Conservation (phyloP, 1,284 basidiomycete genomes). For the Vanrija pseudolonga region DNA sequence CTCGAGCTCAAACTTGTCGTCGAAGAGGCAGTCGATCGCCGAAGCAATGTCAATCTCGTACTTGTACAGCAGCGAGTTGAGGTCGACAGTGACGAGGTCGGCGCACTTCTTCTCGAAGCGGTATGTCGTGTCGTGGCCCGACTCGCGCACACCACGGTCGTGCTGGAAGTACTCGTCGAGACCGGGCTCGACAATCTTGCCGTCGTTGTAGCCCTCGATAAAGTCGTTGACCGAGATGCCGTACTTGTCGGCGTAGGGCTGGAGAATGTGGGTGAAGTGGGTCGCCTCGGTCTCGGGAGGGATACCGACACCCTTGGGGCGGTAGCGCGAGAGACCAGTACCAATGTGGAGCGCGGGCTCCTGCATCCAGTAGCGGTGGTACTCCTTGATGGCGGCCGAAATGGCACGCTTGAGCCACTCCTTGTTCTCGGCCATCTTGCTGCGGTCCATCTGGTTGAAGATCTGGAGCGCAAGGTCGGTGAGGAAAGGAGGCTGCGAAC, state of each 20-base stretch:
- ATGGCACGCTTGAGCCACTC: slow-evolving; percentile 92
- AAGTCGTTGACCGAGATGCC: slow-evolving; percentile 96
- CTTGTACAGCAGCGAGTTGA: slow-evolving; percentile 81
- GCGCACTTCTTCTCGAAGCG: slow-evolving; percentile 90
- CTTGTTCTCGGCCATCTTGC: slow-evolving; percentile 75
- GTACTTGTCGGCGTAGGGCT: slow-evolving; percentile 89
- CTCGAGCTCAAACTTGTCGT: slow-evolving; percentile 82
- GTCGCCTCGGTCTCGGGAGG: slow-evolving; percentile 97
- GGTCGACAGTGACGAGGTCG: slow-evolving; percentile 91
- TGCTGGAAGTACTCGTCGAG: slow-evolving; percentile 98
- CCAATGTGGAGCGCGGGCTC: slow-evolving; percentile 88
- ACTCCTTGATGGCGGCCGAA: slow-evolving; percentile 95
- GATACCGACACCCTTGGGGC: slow-evolving; percentile 91
- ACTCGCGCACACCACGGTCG: slow-evolving; percentile 89
- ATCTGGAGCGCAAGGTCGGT: slow-evolving; percentile 98
- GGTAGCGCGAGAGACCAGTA: slow-evolving; percentile 87
- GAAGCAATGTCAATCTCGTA: slow-evolving; percentile 92
- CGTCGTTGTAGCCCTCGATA: slow-evolving; percentile 91
- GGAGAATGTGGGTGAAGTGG: slow-evolving; percentile 95
- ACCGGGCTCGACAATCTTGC: slow-evolving; percentile 74
- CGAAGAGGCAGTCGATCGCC: slow-evolving; percentile 90
- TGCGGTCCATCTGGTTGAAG: slow-evolving; percentile 88
- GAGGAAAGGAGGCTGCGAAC: slow-evolving; percentile 95
- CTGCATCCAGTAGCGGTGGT: slow-evolving; percentile 94
- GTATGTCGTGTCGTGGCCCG: slow-evolving; percentile 96